Base-by-base conservation (phyloP, 345 rosid species). In the Eucalyptus tenuipes region DNA sequence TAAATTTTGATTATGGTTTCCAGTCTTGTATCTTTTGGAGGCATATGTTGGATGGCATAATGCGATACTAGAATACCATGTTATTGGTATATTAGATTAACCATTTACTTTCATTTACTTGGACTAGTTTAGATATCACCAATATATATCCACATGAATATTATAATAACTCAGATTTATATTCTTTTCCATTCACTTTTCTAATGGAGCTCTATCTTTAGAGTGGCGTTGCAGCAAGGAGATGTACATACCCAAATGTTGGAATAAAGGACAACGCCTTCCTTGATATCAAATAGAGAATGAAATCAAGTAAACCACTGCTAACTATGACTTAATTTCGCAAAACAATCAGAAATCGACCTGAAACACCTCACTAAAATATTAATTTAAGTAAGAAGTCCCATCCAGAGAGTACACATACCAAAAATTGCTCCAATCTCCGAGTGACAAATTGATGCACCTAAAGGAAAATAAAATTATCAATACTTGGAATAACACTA, bases 361-460 rank as follows among this genome's bases (percentile, higher is more conserved):
- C 88, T 13, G 55, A 37, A 86, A 53, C 42, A 53, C 48, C 49
- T 11, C 81, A 48, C 45, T 85, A 55, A 68, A 88, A 15, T 85
- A 37, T 44, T 44, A 75, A 75, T 75, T 12, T 75, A 75, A 40
- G 82, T 11, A 6, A 92, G n/a, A n/a, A n/a, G 25, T 89, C 88
- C 47, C 87, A 18, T 85, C 42, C 37, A 85, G 6, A 85, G 87
- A 47, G 61, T 85, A 49, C 42, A 45, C 88, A 90, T 91, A 97
- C 99, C 99, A 97, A 93, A 91, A 94, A 95, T 90, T 97, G 99
- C 92, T 97, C 99, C 88, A 96, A 91, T 94, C 99, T 95, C 90
- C 99, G 93, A 88, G 94, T 94, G 86, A 97, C 98, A 94, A 96
- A 97, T 81, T 92, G 95, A 90, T 93, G 91, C 49, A 91, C 98